Evolutionary conservation across 495 filamentous ascomycete genomes (phyloP).

Genomic region (Oidiodendron maius): DNA sequence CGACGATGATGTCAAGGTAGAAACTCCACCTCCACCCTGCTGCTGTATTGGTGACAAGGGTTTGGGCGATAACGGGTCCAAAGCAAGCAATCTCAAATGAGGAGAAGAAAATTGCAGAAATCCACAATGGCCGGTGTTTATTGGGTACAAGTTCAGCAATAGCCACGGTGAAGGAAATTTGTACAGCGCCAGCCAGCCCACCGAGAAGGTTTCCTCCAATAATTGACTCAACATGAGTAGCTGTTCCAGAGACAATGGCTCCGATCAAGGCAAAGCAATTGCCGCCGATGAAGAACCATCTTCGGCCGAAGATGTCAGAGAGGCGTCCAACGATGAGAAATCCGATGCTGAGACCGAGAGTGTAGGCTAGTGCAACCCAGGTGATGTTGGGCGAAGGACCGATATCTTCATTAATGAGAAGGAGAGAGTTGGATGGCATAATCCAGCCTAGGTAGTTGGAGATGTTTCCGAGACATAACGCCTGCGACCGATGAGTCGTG

Average conservation of each 20-base stretch:
- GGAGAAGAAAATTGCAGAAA: slow-evolving; percentile 18
- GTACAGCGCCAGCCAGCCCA: slow-evolving; percentile 31
- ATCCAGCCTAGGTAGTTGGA: slow-evolving; percentile 6
- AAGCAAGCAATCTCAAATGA: slow-evolving; percentile 27
- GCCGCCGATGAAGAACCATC: slow-evolving; percentile 21
- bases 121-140: slow-evolving; percentile 22
- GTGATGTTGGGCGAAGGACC: slow-evolving; percentile 33
- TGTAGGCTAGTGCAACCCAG: slow-evolving; percentile 31
- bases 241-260: slow-evolving; percentile 27
- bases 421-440: slow-evolving; percentile 2
- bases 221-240: slow-evolving; percentile 27
- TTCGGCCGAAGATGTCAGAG: slow-evolving; percentile 28
- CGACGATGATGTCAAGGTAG: slow-evolving; percentile 26
- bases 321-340: slow-evolving; percentile 22
- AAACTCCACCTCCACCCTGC: slow-evolving; percentile 19
- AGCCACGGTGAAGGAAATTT: slow-evolving; percentile 27
- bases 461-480: slow-evolving; percentile 7
- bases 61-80: slow-evolving; percentile 31
- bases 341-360: slow-evolving; percentile 21
- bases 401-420: slow-evolving; percentile 23
- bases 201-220: slow-evolving; percentile 24
- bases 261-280: slow-evolving; percentile 20
- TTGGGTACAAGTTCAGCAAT: slow-evolving; percentile 22
- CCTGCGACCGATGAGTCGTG: not conserved
- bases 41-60: slow-evolving; percentile 24